Conservation (phyloP, 768 basidiomycete species). For the Pisolithus marmoratus region DNA sequence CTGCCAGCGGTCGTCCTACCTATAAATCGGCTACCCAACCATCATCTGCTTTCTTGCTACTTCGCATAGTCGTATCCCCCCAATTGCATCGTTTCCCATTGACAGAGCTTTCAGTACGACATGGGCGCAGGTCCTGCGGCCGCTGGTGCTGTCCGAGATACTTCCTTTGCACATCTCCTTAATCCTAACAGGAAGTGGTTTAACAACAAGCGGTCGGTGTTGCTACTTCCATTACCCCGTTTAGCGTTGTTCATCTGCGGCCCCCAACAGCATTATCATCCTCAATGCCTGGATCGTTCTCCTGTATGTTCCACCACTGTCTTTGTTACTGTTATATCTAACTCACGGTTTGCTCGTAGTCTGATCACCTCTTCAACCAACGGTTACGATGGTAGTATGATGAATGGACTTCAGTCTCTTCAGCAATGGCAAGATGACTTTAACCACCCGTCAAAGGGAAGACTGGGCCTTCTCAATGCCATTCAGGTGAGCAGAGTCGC, state of each 20-base stretch:
- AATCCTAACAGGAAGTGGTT: slow-evolving; percentile 71
- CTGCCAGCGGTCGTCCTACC: too few species aligned
- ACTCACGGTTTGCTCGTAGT: slow-evolving; percentile 27
- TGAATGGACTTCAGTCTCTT: slow-evolving; percentile 74
- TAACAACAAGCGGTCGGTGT: slow-evolving; percentile 62
- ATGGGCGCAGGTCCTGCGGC: slow-evolving; percentile 53
- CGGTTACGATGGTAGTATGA: slow-evolving; percentile 74
- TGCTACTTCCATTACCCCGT: background rate
- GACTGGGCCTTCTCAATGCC: slow-evolving; percentile 65
- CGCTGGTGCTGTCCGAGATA: slow-evolving; percentile 22
- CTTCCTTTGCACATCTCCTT: slow-evolving; percentile 48
- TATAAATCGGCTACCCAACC: too few species aligned
- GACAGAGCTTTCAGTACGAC: background rate
- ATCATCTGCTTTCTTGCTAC: too few species aligned
- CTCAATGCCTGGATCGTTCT: slow-evolving; percentile 70
- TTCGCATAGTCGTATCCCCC: too few species aligned
- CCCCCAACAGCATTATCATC: slow-evolving; percentile 41
- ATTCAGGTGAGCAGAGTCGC: slow-evolving; percentile 48
- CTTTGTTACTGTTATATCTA: background rate
- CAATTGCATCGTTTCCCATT: too few species aligned
- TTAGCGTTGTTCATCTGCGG: background rate
- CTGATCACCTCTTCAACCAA: slow-evolving; percentile 73
- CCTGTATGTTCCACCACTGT: slow-evolving; percentile 35
- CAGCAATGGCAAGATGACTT: slow-evolving; percentile 61
- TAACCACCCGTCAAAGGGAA: slow-evolving; percentile 47